These are phyloP conservation scores for Calonectria montana DNA, from an alignment of 2,329 filamentous ascomycete genomes.

Conservation along the genomic window DNA sequence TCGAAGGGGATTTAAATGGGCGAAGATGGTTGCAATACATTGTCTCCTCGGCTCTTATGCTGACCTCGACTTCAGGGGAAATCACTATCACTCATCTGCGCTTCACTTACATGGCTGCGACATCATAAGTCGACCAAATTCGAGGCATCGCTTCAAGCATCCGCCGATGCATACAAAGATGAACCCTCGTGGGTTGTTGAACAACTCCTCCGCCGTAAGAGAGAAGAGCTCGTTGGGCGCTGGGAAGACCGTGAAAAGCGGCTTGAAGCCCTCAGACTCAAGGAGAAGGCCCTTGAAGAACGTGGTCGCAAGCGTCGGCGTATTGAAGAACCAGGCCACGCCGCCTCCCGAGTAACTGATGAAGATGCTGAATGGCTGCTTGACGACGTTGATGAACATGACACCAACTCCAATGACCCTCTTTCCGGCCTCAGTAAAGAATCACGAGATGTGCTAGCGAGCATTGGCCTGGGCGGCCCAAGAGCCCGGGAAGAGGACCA, in stretches of 20 bases:
- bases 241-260: constrained; percentile 81
- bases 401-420: constrained; percentile 49
- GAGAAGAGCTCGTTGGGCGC: constrained; percentile 71
- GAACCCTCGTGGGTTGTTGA: constrained; percentile 90
- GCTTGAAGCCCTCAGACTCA: constrained; percentile 73
- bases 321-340: constrained; percentile 47
- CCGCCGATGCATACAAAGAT: constrained; percentile 62
- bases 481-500: constrained; percentile 52
- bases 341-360: constrained; percentile 48
- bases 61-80: constrained; percentile 71
- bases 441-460: constrained; percentile 79
- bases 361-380: constrained; percentile 80
- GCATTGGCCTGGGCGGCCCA: constrained; percentile 62
- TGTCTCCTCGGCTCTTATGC: not conserved
- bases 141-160: constrained; percentile 62
- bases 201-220: constrained; percentile 76
- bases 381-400: constrained; percentile 72
- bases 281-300: constrained; percentile 68
- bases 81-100: constrained; percentile 91
- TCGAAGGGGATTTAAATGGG: not conserved
- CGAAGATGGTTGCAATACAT: no score
- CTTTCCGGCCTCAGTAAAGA: constrained; percentile 76
- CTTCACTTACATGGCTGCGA: constrained; percentile 90
- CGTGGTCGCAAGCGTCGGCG: constrained; percentile 60
- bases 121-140: constrained; percentile 75